Percentiles rank a stretch among this genome's conserved stretches.
Evolutionary conservation across 1,284 basidiomycete species (phyloP).

Genomic region (Puccinia polysora): DNA sequence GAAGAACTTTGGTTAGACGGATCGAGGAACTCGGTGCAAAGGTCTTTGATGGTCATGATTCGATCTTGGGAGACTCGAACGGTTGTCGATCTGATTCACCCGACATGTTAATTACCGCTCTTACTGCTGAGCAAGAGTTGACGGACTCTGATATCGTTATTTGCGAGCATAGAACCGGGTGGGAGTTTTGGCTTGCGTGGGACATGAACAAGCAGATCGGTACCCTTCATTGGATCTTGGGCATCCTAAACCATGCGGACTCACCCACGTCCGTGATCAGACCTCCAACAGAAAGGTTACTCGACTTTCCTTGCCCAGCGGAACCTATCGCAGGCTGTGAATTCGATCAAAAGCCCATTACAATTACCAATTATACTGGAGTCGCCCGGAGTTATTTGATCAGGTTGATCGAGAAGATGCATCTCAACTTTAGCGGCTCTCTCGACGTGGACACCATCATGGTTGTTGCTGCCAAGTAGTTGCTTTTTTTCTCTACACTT

Average conservation of each 20-base stretch:
- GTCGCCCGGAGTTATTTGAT: conserved; percentile 10
- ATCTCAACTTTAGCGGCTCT: conserved; percentile 18
- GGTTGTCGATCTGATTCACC: neutral
- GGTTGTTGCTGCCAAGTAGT: conserved; percentile 37
- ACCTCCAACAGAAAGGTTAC: conserved; percentile 28
- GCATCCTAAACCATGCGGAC: conserved; percentile 13
- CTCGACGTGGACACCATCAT: neutral
- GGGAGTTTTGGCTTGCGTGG: conserved; percentile 42
- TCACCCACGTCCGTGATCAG: conserved; percentile 8
- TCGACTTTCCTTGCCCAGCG: conserved; percentile 28
- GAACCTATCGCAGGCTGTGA: neutral
- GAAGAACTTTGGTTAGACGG: neutral
- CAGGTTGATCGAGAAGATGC: conserved; percentile 28
- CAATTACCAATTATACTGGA: conserved; percentile 37
- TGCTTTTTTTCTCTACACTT: neutral
- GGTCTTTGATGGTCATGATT: conserved; percentile 24
- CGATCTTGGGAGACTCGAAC: neutral
- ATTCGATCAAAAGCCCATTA: conserved; percentile 5
- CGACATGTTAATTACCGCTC: neutral
- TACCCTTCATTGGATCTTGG: conserved; percentile 31
- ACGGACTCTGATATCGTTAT: conserved; percentile 13
- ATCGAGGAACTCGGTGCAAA: conserved; percentile 26
- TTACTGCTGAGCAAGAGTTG: conserved; percentile 5
- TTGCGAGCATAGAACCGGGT: conserved; percentile 18
- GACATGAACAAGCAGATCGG: conserved; percentile 10